These are phyloP conservation scores for Picochlorum sp. DNA, from an alignment of 139 green algal genomes.

Conservation along the genomic window DNA sequence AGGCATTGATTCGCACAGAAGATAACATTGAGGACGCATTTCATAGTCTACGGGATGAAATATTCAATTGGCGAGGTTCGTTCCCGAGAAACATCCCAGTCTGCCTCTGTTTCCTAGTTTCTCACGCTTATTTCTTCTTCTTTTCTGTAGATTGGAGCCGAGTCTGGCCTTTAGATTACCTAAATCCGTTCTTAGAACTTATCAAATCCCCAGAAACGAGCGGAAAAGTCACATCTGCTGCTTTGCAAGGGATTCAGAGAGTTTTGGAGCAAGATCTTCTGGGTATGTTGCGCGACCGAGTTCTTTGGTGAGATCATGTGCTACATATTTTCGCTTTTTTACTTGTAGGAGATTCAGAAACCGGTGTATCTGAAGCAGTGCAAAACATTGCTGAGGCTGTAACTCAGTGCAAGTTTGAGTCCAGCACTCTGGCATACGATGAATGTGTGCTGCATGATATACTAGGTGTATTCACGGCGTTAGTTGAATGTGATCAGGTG, in stretches of 20 bases:
- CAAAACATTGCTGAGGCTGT: slow-evolving; percentile 77
- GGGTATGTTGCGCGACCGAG: slow-evolving; percentile 16
- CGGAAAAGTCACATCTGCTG: slow-evolving; percentile 80
- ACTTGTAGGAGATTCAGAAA: slow-evolving; percentile 26
- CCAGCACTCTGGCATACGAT: slow-evolving; percentile 75
- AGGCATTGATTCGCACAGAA: slow-evolving; percentile 64
- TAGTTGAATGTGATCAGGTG: slow-evolving; percentile 41
- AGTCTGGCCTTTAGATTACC: slow-evolving; percentile 72
- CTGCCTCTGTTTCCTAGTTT: neutral
- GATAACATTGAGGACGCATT: slow-evolving; percentile 83
- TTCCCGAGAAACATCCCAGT: neutral
- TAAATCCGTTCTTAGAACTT: slow-evolving; percentile 84
- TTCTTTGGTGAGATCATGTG: neutral
- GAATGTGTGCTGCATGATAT: slow-evolving; percentile 93
- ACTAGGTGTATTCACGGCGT: slow-evolving; percentile 72
- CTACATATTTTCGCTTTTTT: neutral
- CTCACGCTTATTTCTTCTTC: neutral
- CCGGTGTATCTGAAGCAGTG: slow-evolving; percentile 55
- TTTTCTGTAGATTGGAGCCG: slow-evolving; percentile 50
- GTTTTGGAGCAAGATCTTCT: slow-evolving; percentile 70
- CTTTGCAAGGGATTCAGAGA: slow-evolving; percentile 68
- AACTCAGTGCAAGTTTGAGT: slow-evolving; percentile 90
- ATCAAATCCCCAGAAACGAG: slow-evolving; percentile 80
- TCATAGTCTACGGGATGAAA: slow-evolving; percentile 54
- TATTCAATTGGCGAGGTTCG: slow-evolving; percentile 69